phyloP scores from a whole-genome alignment of 371 early-diverging fungal species.

The Mortierella polycephala region DNA sequence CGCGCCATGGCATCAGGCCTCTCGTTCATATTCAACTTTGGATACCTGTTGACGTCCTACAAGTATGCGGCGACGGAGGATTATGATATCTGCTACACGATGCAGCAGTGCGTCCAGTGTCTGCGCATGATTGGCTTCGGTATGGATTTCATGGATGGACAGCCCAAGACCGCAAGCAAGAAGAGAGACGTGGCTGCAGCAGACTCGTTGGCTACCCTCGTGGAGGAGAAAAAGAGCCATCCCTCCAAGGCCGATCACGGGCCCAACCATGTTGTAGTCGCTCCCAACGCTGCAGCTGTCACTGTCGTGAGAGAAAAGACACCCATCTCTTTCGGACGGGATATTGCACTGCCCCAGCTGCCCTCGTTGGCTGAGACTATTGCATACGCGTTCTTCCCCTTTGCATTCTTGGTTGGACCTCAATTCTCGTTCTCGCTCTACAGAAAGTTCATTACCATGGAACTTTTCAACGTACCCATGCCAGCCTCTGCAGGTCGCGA shows the following conservation, averaged over 20 bases:
- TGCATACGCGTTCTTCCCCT: conserved; percentile 71
- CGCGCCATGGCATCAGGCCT: conserved; percentile 58
- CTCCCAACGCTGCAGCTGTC: conserved; percentile 4
- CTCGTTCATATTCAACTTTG: conserved; percentile 70
- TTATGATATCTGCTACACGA: conserved; percentile 78
- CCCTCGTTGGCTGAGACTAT: conserved; percentile 64
- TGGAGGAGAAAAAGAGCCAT: conserved; percentile 6
- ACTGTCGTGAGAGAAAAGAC: conserved; percentile 33
- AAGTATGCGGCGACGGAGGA: conserved; percentile 64
- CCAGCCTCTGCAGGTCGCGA: conserved; percentile 51
- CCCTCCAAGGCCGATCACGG: conserved; percentile 2
- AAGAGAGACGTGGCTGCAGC: conserved; percentile 8
- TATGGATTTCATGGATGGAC: conserved; percentile 75
- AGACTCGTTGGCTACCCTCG: not conserved
- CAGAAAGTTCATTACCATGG: conserved; percentile 61
- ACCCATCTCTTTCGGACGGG: conserved; percentile 52
- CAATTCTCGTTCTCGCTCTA: conserved; percentile 79
- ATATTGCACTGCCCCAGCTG: conserved; percentile 51
- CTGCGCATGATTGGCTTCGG: conserved; percentile 79
- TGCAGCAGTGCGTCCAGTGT: conserved; percentile 79
- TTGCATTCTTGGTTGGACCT: conserved; percentile 78
- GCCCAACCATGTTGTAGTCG: not conserved
- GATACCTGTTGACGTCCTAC: conserved; percentile 69
- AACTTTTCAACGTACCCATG: conserved; percentile 42
- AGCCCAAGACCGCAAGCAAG: conserved; percentile 23